Evolutionary conservation across 495 filamentous ascomycete genomes (phyloP).

Genomic region (Penicillium ochrochloron): DNA sequence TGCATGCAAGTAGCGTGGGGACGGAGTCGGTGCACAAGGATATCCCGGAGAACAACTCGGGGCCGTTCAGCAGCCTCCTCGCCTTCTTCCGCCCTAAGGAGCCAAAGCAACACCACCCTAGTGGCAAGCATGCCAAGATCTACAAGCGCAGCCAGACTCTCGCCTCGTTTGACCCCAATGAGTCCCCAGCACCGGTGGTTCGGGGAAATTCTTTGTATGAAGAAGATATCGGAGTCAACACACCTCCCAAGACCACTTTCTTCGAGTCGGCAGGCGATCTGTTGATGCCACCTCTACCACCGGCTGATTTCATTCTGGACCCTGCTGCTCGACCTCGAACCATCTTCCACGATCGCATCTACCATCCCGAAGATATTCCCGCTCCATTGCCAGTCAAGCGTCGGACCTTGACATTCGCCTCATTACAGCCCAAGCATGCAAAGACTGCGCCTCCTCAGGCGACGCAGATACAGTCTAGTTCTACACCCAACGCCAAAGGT

Average conservation of each 20-base stretch:
- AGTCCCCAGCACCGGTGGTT: slow-evolving; percentile 36
- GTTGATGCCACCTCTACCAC: slow-evolving; percentile 85
- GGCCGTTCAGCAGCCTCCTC: slow-evolving; percentile 63
- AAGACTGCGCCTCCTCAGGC: slow-evolving; percentile 19
- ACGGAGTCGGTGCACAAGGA: slow-evolving; percentile 19
- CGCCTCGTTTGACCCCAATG: slow-evolving; percentile 45
- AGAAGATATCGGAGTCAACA: slow-evolving; percentile 54
- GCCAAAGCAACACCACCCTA: slow-evolving; percentile 27
- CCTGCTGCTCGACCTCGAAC: slow-evolving; percentile 83
- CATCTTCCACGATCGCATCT: slow-evolving; percentile 96
- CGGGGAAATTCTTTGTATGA: slow-evolving; percentile 47
- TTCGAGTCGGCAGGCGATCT: slow-evolving; percentile 94
- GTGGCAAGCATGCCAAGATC: slow-evolving; percentile 66
- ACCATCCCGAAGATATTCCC: slow-evolving; percentile 91
- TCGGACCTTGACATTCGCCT: slow-evolving; percentile 44
- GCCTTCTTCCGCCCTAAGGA: slow-evolving; percentile 63
- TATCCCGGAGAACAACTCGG: slow-evolving; percentile 25
- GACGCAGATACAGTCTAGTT: slow-evolving; percentile 20
- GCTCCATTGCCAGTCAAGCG: slow-evolving; percentile 71
- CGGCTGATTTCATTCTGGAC: slow-evolving; percentile 77
- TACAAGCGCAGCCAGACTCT: slow-evolving; percentile 78
- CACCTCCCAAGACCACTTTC: slow-evolving; percentile 90
- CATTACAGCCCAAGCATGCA: slow-evolving; percentile 45
- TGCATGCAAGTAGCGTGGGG: slow-evolving; percentile 12
- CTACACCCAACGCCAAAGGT: slow-evolving; percentile 23